Percentiles rank a stretch among this genome's conserved stretches.
Evolutionary conservation across 495 filamentous ascomycete genomes (phyloP).

Genomic region (Chaetomium cochliodes): DNA sequence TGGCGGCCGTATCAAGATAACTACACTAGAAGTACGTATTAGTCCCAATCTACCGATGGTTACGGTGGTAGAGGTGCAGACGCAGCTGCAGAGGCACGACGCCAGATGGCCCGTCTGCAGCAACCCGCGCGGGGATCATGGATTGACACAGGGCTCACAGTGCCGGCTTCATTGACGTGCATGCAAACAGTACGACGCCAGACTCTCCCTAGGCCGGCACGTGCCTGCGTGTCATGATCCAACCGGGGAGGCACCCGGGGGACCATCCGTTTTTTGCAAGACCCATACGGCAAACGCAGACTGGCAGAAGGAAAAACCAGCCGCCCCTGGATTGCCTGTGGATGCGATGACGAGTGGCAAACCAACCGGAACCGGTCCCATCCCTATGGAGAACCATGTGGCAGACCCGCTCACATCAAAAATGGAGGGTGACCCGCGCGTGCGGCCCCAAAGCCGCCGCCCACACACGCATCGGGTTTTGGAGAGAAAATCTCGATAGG

Average conservation of each 20-base stretch:
- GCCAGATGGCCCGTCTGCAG: conserved; percentile 11
- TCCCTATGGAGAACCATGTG: conserved; percentile 17
- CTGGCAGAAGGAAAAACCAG: background rate
- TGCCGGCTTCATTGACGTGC: background rate
- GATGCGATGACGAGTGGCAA: background rate
- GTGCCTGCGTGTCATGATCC: background rate
- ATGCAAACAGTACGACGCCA: background rate
- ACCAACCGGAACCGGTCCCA: conserved; percentile 25
- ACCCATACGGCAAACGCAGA: background rate
- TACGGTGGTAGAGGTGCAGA: too few relatives aligned
- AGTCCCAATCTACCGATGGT: too few relatives aligned
- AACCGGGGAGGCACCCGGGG: conserved; percentile 2
- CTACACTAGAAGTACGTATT: too few relatives aligned
- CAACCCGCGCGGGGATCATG: background rate
- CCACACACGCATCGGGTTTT: background rate
- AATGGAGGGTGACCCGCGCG: background rate
- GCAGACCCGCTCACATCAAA: conserved; percentile 15
- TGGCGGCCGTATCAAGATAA: too few relatives aligned
- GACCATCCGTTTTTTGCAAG: conserved; percentile 1
- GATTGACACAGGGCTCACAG: background rate
- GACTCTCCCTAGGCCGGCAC: background rate
- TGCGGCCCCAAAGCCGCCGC: background rate
- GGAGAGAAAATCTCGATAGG: background rate
- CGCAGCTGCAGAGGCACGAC: conserved; percentile 1
- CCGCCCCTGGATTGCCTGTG: background rate